Evolutionary conservation across 2,329 filamentous ascomycete genomes (phyloP).

Genomic region (Calonectria multiphialidica): DNA sequence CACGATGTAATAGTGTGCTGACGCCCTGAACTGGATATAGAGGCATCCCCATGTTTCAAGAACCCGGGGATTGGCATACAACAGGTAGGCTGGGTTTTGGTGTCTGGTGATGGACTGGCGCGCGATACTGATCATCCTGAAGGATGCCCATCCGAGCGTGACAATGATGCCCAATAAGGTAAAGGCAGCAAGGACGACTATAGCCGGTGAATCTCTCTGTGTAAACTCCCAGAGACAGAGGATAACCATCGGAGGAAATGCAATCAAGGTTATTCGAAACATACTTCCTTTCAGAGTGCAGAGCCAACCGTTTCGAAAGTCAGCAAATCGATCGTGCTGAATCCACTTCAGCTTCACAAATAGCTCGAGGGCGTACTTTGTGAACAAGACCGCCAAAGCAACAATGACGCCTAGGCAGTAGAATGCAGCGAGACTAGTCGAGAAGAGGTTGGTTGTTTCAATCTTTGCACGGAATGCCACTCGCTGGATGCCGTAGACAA

Average conservation of each 20-base stretch:
- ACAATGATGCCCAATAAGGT: slow-evolving; percentile 84
- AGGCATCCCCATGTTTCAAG: slow-evolving; percentile 99
- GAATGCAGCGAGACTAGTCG: slow-evolving; percentile 92
- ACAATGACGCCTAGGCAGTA: slow-evolving; percentile 83
- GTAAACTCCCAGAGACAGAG: slow-evolving; percentile 96
- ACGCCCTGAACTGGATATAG: slow-evolving; percentile 96
- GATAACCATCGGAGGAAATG: slow-evolving; percentile 90
- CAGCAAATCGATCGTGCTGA: slow-evolving; percentile 86
- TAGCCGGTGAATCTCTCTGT: slow-evolving; percentile 83
- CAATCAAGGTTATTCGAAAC: slow-evolving; percentile 89
- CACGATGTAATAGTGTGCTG: slow-evolving; percentile 94
- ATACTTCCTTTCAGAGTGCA: slow-evolving; percentile 93
- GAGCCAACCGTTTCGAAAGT: slow-evolving; percentile 94
- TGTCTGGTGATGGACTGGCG: slow-evolving; percentile 84
- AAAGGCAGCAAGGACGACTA: slow-evolving; percentile 87
- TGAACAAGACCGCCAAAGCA: slow-evolving; percentile 77
- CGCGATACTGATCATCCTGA: slow-evolving; percentile 76
- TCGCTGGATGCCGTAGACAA: slow-evolving; percentile 86
- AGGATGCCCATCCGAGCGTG: slow-evolving; percentile 85
- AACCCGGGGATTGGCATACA: slow-evolving; percentile 91
- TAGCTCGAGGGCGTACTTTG: slow-evolving; percentile 85
- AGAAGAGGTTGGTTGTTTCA: slow-evolving; percentile 91
- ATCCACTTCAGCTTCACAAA: slow-evolving; percentile 81
- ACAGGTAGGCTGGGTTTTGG: slow-evolving; percentile 94
- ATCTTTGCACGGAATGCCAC: slow-evolving; percentile 90